Evolutionary conservation across 2,329 filamentous ascomycete genomes (phyloP).

Genomic region (Phyllosticta ampelicida): DNA sequence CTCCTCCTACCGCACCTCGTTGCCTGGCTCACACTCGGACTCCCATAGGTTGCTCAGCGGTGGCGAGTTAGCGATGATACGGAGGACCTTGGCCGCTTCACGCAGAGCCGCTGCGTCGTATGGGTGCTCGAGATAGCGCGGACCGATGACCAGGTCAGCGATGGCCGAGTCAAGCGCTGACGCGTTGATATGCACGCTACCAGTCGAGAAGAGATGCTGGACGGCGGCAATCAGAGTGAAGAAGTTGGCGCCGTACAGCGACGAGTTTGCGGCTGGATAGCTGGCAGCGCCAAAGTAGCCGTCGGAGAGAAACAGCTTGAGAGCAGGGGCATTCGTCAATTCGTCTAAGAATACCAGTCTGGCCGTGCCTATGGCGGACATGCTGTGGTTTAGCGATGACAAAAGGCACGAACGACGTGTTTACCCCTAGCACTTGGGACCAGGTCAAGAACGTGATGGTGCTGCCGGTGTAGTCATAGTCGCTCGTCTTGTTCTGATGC

Average conservation of each 20-base stretch:
- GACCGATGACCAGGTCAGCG: conserved; percentile 20
- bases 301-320: conserved; percentile 37
- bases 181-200: conserved; percentile 17
- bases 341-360: conserved; percentile 27
- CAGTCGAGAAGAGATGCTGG: conserved; percentile 23
- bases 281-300: conserved; percentile 34
- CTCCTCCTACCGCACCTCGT: conserved; percentile 2
- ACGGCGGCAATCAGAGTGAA: conserved; percentile 26
- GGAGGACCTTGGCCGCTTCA: conserved; percentile 10
- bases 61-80: conserved; percentile 11
- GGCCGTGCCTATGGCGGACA: conserved; percentile 13
- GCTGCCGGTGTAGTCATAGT: not conserved
- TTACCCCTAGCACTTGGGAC: not conserved
- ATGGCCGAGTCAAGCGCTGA: not conserved
- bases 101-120: conserved; percentile 19
- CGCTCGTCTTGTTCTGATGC: conserved; percentile 20
- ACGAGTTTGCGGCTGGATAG: conserved; percentile 15
- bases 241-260: conserved; percentile 16
- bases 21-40: conserved; percentile 2
- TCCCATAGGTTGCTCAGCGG: conserved; percentile 10
- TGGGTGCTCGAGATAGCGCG: conserved; percentile 20
- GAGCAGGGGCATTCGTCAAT: conserved; percentile 26
- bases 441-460: not conserved
- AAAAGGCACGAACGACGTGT: not conserved
- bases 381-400: not conserved